Conservation (phyloP, 768 basidiomycete genomes). For the Russula abietina region DNA sequence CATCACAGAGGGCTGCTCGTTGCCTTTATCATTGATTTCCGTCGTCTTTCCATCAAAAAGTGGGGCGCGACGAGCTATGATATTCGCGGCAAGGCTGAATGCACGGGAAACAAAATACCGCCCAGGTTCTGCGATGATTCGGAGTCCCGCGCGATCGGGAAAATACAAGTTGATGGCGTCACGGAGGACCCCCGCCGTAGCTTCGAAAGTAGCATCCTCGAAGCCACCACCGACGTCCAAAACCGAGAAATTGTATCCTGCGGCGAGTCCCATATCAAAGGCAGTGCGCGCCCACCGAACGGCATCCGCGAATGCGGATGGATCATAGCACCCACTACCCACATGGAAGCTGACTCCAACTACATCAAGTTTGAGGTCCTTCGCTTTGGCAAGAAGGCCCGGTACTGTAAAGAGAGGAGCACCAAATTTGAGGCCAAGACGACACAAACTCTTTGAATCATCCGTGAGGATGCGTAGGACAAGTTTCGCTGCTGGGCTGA, state of each 20-base stretch:
- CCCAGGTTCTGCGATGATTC: conserved; percentile 93
- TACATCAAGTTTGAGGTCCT: conserved; percentile 74
- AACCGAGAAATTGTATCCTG: conserved; percentile 75
- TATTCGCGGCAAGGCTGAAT: conserved; percentile 86
- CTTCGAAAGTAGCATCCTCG: conserved; percentile 80
- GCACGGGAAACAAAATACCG: conserved; percentile 89
- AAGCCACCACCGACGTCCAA: conserved; percentile 97
- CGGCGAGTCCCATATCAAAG: conserved; percentile 80
- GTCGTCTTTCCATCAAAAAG: conserved; percentile 34
- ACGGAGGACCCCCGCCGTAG: conserved; percentile 64
- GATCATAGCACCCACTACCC: conserved; percentile 94
- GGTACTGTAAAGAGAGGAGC: conserved; percentile 79
- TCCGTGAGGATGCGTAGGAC: conserved; percentile 96
- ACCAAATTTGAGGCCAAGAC: conserved; percentile 95
- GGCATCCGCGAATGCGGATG: conserved; percentile 84
- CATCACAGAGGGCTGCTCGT: conserved; percentile 66
- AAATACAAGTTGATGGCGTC: conserved; percentile 74
- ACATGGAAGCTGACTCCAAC: conserved; percentile 98
- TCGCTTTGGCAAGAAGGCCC: conserved; percentile 70
- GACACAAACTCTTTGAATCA: conserved; percentile 90
- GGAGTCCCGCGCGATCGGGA: conserved; percentile 60
- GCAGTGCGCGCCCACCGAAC: conserved; percentile 73
- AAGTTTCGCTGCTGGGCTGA: conserved; percentile 76
- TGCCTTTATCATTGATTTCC: conserved; percentile 27
- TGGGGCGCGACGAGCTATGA: conserved; percentile 82